Base-by-base conservation (phyloP, 495 filamentous ascomycete species). In the Podospora fimiseda region DNA sequence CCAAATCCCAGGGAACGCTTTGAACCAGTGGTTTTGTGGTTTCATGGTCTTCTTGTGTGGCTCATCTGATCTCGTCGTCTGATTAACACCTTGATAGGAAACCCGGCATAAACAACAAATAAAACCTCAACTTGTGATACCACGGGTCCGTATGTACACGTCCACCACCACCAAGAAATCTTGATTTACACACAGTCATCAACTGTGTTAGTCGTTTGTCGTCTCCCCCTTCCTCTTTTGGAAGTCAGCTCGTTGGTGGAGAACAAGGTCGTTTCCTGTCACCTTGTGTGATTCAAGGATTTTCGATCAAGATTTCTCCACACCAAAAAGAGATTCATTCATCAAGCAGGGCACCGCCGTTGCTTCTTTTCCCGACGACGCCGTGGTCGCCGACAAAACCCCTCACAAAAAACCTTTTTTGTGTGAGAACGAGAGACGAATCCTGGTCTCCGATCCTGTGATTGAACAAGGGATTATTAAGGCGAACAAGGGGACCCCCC, bases 371-470 rank as follows among this genome's bases (percentile, higher is more conserved):
- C n/a, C n/a, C n/a, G n/a, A n/a, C n/a, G n/a, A n/a, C n/a, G 23
- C 21, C n/a, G 14, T 27, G 44, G 21, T 23, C 20, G 33, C n/a
- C 20, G 9, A 14, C 44, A 47, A 47, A 27, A 47, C 44, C 44
- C 44, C 44, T 47, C 44, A 47, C n/a, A 23, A 22, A 20, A 21
- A 47, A 16, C 20, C 21, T 47, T n/a, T 16, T 22, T 30, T 23
- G 20, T 47, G 5, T 33, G 27, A 33, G 14, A 41, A 41, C 3
- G 5, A 41, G 8, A 41, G 14, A 41, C 8, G 5, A 22, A 47
- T 27, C 44, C 44, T 15, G 44, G 44, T 15, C 24, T 47, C 44
- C 44, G 44, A 47, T 47, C 44, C n/a, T 47, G 21, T 24, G 23
- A 22, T 15, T 24, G 14, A 33, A 33, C 39, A 41, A 41, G 23